Percentiles rank a stretch among this genome's conserved stretches.
phyloP scores from a whole-genome alignment of 1,139 yeast genomes.

The Sugiyamaella xylanicola region DNA sequence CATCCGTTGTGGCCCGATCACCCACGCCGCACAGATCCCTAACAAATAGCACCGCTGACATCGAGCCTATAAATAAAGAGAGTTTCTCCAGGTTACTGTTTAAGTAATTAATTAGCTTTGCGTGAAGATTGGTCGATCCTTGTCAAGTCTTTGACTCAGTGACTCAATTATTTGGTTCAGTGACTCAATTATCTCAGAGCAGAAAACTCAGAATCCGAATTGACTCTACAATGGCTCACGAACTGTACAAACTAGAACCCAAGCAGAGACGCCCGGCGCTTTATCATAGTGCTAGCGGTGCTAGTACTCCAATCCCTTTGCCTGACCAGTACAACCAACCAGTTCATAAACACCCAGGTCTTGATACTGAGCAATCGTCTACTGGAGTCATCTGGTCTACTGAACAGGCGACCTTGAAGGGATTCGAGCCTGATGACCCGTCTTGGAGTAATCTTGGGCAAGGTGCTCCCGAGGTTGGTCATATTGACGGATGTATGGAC shows the following conservation, averaged over 20 bases:
- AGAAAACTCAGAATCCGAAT: too few relatives aligned
- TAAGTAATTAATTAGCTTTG: not conserved
- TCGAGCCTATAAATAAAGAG: not conserved
- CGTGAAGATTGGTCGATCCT: not conserved
- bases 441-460: conserved; percentile 70
- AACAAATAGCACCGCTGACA: too few relatives aligned
- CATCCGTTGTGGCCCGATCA: too few relatives aligned
- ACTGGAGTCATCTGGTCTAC: conserved; percentile 75
- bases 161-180: too few relatives aligned
- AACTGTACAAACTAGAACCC: conserved; percentile 5
- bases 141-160: not conserved
- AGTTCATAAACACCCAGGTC: conserved; percentile 55
- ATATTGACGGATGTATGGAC: conserved; percentile 61
- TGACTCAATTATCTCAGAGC: too few relatives aligned
- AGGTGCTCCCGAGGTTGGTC: conserved; percentile 73
- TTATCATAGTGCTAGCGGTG: conserved; percentile 37
- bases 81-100: not conserved
- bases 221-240: conserved; percentile 13
- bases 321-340: conserved; percentile 40
- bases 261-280: conserved; percentile 14
- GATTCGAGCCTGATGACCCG: conserved; percentile 52
- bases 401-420: conserved; percentile 64
- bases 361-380: conserved; percentile 63
- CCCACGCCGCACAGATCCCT: not conserved
- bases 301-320: conserved; percentile 39